Evolutionary conservation across 139 green algal genomes (phyloP).

Genomic region (Haematococcus lacustris): DNA sequence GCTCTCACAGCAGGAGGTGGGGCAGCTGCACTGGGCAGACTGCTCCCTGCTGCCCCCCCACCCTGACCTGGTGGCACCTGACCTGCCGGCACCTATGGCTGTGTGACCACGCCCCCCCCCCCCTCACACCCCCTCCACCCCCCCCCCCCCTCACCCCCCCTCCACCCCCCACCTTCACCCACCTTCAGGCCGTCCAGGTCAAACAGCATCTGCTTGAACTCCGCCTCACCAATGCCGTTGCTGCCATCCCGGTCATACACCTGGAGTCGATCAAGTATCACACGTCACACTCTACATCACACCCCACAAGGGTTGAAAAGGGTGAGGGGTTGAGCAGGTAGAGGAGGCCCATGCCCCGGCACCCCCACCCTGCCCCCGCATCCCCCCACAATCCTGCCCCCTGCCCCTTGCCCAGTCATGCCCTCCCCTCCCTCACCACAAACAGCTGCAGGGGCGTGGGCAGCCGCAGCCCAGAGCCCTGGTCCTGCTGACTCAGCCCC

Average conservation of each 20-base stretch:
- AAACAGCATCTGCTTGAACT: constrained; percentile 27
- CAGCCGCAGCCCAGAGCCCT: neutral
- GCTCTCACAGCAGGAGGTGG: too few species aligned
- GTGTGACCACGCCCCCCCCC: too few species aligned
- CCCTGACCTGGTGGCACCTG: too few species aligned
- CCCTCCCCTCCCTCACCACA: neutral
- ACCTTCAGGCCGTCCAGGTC: constrained; percentile 23
- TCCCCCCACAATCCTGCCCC: neutral
- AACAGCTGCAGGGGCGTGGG: neutral
- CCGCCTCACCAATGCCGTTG: neutral
- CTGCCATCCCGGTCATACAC: neutral
- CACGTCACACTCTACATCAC: neutral
- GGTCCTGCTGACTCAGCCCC: neutral
- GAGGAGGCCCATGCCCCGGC: neutral
- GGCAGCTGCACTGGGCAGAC: too few species aligned
- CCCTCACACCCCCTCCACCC: too few species aligned
- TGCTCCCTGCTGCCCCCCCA: too few species aligned
- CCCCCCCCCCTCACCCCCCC: too few species aligned
- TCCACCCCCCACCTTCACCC: neutral
- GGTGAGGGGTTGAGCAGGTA: neutral
- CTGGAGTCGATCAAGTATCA: neutral
- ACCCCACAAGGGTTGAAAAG: neutral
- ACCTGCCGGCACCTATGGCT: too few species aligned
- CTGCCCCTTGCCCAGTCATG: neutral
- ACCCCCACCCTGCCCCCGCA: neutral